Evolutionary conservation across 805 yeast genomes (phyloP).

Genomic region (Scheffersomyces coipomensis): DNA sequence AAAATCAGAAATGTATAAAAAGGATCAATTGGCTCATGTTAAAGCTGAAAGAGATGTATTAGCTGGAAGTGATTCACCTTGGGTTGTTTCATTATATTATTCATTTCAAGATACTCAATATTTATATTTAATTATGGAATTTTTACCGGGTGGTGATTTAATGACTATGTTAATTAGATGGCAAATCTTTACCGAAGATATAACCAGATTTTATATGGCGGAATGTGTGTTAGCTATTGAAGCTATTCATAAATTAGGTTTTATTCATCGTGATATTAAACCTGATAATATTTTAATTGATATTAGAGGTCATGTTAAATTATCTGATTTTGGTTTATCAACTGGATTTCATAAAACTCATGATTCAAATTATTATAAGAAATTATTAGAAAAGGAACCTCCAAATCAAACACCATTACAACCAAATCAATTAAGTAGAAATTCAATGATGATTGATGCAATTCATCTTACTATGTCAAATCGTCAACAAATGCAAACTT

Average conservation of each 20-base stretch:
- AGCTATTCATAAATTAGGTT: slow-evolving; percentile 88
- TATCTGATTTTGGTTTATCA: slow-evolving; percentile 75
- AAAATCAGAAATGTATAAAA: slow-evolving; percentile 91
- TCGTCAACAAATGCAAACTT: slow-evolving; percentile 91
- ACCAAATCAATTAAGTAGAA: slow-evolving; percentile 42
- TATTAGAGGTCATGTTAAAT: slow-evolving; percentile 67
- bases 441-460: slow-evolving; percentile 88
- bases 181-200: slow-evolving; percentile 92
- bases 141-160: slow-evolving; percentile 77
- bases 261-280: slow-evolving; percentile 95
- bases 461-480: slow-evolving; percentile 94
- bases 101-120: slow-evolving; percentile 79
- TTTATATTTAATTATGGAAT: slow-evolving; percentile 77
- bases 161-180: slow-evolving; percentile 96
- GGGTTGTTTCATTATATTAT: slow-evolving; percentile 83
- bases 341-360: slow-evolving; percentile 95
- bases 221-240: slow-evolving; percentile 95
- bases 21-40: slow-evolving; percentile 92
- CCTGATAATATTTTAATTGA: slow-evolving; percentile 94
- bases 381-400: slow-evolving; percentile 68
- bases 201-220: slow-evolving; percentile 90
- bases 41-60: slow-evolving; percentile 95
- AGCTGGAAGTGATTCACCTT: slow-evolving; percentile 85
- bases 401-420: slow-evolving; percentile 21
- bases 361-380: slow-evolving; percentile 82